Conservation (phyloP, 2,329 filamentous ascomycete genomes). For the Leptodontidium sp. region DNA sequence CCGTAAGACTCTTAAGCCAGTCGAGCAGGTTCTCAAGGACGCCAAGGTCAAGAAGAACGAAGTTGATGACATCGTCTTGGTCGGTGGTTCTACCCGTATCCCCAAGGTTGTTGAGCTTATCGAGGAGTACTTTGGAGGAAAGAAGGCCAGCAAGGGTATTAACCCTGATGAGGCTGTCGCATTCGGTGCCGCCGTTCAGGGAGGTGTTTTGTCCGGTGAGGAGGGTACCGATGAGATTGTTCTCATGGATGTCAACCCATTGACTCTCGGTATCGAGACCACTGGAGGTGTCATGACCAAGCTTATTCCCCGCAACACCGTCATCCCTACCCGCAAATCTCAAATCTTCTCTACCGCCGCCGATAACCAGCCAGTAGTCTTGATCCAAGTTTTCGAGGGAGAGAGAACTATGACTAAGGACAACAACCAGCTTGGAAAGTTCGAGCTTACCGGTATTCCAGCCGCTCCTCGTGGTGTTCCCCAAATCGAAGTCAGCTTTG, state of each 20-base stretch:
- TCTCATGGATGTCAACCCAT: constrained; percentile 96
- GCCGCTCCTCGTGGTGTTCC: constrained; percentile 95
- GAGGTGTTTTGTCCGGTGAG: constrained; percentile 92
- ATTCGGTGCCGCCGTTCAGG: constrained; percentile 96
- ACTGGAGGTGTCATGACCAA: constrained; percentile 98
- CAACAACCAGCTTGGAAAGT: constrained; percentile 97
- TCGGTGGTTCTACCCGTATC: constrained; percentile 98
- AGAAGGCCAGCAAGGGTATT: constrained; percentile 99
- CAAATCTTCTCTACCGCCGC: constrained; percentile 98
- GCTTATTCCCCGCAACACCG: constrained; percentile 92
- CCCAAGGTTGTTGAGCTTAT: constrained; percentile 95
- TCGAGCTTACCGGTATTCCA: constrained; percentile 95
- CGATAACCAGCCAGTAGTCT: constrained; percentile 94
- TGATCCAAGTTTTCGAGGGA: constrained; percentile 96
- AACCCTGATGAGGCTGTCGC: constrained; percentile 99
- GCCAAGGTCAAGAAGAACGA: constrained; percentile 97
- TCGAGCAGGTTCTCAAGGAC: constrained; percentile 98
- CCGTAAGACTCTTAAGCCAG: constrained; percentile 99
- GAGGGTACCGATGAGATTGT: constrained; percentile 81
- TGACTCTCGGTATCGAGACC: constrained; percentile 97
- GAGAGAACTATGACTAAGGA: constrained; percentile 95
- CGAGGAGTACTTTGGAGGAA: constrained; percentile 93
- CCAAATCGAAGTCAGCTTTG: constrained; percentile 97
- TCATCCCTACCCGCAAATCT: constrained; percentile 94
- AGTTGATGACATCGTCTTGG: constrained; percentile 95